Conservation (phyloP, 1,284 basidiomycete genomes). For the Golubevia pallescens region DNA sequence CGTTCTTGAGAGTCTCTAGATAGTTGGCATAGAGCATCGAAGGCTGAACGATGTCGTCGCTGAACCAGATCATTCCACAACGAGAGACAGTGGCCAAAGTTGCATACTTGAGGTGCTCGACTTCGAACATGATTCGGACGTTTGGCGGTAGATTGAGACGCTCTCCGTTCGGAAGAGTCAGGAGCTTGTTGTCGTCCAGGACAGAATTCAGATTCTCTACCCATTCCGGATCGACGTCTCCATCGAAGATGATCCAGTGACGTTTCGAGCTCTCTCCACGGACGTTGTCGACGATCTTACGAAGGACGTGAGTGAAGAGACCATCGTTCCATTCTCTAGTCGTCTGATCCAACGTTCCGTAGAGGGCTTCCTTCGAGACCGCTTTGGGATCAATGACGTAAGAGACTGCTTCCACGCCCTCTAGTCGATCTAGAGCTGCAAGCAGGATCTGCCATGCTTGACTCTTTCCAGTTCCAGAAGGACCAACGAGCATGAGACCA, state of each 20-base stretch:
- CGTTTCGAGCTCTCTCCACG: slow-evolving; percentile 94
- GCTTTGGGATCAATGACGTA: slow-evolving; percentile 99
- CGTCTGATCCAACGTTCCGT: slow-evolving; percentile 94
- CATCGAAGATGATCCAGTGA: slow-evolving; percentile 99
- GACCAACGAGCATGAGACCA: slow-evolving; percentile 99
- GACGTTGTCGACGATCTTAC: slow-evolving; percentile 98
- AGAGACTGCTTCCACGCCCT: slow-evolving; percentile 87
- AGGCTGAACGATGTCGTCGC: slow-evolving; percentile 89
- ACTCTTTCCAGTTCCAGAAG: slow-evolving; percentile 95
- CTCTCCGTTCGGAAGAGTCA: slow-evolving; percentile 97
- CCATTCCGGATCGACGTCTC: slow-evolving; percentile 99
- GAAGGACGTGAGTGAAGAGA: slow-evolving; percentile 93
- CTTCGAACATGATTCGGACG: slow-evolving; percentile 99
- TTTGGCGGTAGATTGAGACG: slow-evolving; percentile 95
- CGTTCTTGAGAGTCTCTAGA: slow-evolving; percentile 76
- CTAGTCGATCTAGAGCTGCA: slow-evolving; percentile 85
- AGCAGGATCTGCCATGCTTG: slow-evolving; percentile 96
- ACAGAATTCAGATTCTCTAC: slow-evolving; percentile 97
- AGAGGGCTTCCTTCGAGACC: slow-evolving; percentile 96
- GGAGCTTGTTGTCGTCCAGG: slow-evolving; percentile 96
- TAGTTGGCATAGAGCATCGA: slow-evolving; percentile 91
- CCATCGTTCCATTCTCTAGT: slow-evolving; percentile 99
- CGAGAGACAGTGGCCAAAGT: slow-evolving; percentile 98
- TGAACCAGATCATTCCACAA: slow-evolving; percentile 99
- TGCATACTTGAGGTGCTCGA: slow-evolving; percentile 95